These are phyloP conservation scores for Diutina scorzettiae DNA, from an alignment of 1,139 yeast species.

Conservation along the genomic window DNA sequence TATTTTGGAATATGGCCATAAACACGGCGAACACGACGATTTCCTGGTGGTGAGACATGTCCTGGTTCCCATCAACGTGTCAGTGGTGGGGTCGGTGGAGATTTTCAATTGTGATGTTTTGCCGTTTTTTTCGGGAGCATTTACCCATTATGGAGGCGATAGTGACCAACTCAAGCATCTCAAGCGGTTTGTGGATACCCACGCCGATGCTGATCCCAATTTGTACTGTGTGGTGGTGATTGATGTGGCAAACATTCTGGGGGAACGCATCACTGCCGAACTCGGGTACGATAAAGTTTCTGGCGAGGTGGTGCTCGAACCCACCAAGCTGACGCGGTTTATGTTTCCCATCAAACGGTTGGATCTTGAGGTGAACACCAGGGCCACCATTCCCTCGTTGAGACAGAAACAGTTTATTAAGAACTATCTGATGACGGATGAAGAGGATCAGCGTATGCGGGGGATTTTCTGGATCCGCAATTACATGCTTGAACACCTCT, in stretches of 20 bases:
- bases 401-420: constrained; percentile 62
- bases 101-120: constrained; percentile 63
- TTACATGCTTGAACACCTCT: constrained; percentile 41
- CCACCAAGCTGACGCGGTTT: constrained; percentile 46
- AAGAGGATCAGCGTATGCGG: constrained; percentile 38
- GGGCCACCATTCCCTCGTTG: constrained; percentile 57
- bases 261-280: constrained; percentile 19
- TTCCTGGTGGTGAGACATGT: constrained; percentile 13
- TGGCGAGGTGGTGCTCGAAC: constrained; percentile 17
- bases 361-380: constrained; percentile 28
- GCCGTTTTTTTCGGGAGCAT: constrained; percentile 25
- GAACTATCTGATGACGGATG: constrained; percentile 45
- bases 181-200: constrained; percentile 13
- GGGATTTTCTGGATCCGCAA: constrained; percentile 77
- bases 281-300: neutral
- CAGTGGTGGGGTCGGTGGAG: constrained; percentile 64
- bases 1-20: constrained; percentile 54
- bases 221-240: constrained; percentile 52
- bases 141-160: constrained; percentile 8
- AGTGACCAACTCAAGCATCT: constrained; percentile 12
- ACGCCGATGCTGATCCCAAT: constrained; percentile 20
- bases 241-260: constrained; percentile 66
- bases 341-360: constrained; percentile 59
- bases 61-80: constrained; percentile 51
- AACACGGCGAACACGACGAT: constrained; percentile 7